Evolutionary conservation across 1,284 basidiomycete genomes (phyloP), one percentile per base, ranked within the genome.

Genomic region (Tylopilus sp.): DNA sequence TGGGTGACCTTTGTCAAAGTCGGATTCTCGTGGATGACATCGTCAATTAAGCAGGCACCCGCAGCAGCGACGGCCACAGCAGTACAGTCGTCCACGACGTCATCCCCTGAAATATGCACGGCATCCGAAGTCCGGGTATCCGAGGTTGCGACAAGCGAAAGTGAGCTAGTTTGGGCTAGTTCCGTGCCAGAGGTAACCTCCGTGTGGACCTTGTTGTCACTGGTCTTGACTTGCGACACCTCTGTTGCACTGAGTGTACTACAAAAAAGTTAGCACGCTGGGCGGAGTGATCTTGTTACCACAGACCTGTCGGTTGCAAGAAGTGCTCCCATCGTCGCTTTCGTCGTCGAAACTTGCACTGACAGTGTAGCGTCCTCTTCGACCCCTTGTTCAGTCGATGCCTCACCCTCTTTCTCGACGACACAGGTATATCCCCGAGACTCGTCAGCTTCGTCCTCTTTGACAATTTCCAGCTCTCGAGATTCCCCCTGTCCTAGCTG

Each of bases 231-330:
- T n/a, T 49, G 70, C 3, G 47, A 60, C 29, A 29, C 2, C n/a
- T 16, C 33, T 29, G 1, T 32, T 13, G 36, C 12, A 19, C 32
- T 38, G 32, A 49, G 57, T 15, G 24, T 39, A n/a, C 62, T 71
- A 44, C 22, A 15, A 47, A 55, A 24, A 47, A 6, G 26, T 71
- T 22, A 69, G 26, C 29, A 39, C 4, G 2, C 7, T 13, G 2
- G 39, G 41, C 22, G 7, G 1, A 10, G 6, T 26, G 6, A 22
- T n/a, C 5, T 1, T 38, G 49, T 38, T 12, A 38, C 39, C 22
- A 71, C 66, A 6, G 26, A 70, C 69, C 60, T 58, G 15, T 19
- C 8, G 22, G 26, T 52, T 32, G 64, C 57, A 29, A 47, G 22
- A 10, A 58, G 55, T 24, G 33, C 26, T 24, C n/a, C 19, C 8